Conservation (phyloP, 2,329 filamentous ascomycete genomes). For the Shiraia sp. region DNA sequence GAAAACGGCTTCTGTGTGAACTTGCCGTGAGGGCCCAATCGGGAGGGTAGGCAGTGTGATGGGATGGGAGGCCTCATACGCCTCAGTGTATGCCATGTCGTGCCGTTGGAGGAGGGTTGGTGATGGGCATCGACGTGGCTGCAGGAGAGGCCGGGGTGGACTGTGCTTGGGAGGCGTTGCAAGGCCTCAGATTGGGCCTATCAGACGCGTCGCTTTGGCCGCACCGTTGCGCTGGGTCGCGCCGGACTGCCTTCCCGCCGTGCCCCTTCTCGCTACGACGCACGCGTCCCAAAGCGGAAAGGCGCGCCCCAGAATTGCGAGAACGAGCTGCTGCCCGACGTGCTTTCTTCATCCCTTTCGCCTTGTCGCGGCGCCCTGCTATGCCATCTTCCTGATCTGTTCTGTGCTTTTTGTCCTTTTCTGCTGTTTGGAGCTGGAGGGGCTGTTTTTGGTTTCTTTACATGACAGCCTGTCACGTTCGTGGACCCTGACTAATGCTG, state of each 20-base stretch:
- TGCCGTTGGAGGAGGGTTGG: conserved; percentile 10
- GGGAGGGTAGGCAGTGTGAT: neutral
- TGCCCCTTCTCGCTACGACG: conserved; percentile 18
- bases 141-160: conserved; percentile 16
- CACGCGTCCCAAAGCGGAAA: conserved; percentile 7
- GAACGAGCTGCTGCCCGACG: conserved; percentile 18
- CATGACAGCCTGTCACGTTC: too few species aligned
- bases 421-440: neutral
- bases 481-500: conserved; percentile 5
- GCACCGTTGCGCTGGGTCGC: conserved; percentile 17
- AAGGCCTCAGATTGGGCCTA: too few species aligned
- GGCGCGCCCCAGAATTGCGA: conserved; percentile 5
- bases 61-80: neutral
- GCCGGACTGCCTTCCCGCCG: conserved; percentile 12
- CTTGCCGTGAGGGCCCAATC: too few species aligned
- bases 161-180: too few species aligned
- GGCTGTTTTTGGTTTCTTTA: too few species aligned
- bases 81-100: conserved; percentile 2
- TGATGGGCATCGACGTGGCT: conserved; percentile 10
- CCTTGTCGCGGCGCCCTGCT: neutral
- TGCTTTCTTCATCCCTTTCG: conserved; percentile 10
- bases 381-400: neutral
- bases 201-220: conserved; percentile 4
- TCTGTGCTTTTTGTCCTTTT: neutral
- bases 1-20: too few species aligned